Base-by-base conservation (phyloP, 352 stramenopile species). In the Phytophthora fragariaefolia region DNA sequence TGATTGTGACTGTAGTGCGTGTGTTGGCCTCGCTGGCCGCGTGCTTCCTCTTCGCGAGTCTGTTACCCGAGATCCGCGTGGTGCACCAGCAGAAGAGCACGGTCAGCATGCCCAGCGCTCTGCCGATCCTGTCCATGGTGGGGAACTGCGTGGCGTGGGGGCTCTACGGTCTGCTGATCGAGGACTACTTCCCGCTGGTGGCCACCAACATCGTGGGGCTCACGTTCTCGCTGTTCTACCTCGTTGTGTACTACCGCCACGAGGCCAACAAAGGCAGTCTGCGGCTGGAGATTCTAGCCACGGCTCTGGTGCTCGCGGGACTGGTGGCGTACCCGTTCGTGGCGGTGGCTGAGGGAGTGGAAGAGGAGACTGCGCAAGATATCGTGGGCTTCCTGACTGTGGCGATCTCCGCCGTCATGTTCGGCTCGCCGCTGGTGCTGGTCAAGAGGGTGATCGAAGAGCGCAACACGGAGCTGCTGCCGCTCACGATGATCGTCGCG, bases 111-210 rank as follows among this genome's bases (percentile, higher is more conserved):
- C 66, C 70, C 18, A 77, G 70, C 13, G 56, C 67, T 10, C 63
- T 89, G 23, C 81, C 76, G 27, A 73, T 89, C 50, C 62, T 89
- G 34, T 79, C 78, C n/a, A 87, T 89, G 81, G 51, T 87, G 26
- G 78, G 55, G n/a, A 90, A 90, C 62, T 85, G 82, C 53, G 65
- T 83, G 30, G 62, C 76, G 58, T 90, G 81, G 81, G 74, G 63
- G 10, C 56, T 85, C 40, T 90, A 90, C 51, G 81, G 81, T 0
- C 32, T 88, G 7, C 65, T 90, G 18, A 71, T 77, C 18, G 13
- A 49, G 36, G 78, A 87, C 63, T 80, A 76, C 57, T 88, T 90
- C 51, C 81, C 81, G 38, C 54, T 90, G 24, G 69, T 84, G 26
- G 68, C 49, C 26, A 90, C 81, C 6, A 88, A 90, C 59, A 60